A percentile compares a stretch with the other conserved stretches of the same genome.
These are phyloP conservation scores for Pestalotiopsis sp. DNA, from an alignment of 2,329 filamentous ascomycete genomes.

Conservation along the genomic window DNA sequence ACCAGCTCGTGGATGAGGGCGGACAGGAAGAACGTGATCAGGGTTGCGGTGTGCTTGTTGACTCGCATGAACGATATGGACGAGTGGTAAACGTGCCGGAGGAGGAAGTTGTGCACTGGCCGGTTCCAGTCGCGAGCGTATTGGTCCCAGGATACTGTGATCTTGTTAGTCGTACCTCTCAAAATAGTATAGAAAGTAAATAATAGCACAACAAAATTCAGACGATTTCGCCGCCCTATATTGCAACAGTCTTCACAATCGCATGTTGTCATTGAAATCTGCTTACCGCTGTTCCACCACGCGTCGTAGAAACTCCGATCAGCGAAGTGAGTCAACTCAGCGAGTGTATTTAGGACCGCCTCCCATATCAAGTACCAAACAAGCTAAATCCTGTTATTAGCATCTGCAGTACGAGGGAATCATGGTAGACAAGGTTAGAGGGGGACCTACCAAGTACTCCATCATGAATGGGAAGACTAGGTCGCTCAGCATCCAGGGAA, in stretches of 20 bases:
- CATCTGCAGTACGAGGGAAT: not conserved
- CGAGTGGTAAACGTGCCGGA: conserved; percentile 79
- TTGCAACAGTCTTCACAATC: too few species aligned
- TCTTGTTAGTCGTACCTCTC: not conserved
- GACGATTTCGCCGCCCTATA: too few species aligned
- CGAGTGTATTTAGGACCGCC: conserved; percentile 72
- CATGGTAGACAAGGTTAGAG: not conserved
- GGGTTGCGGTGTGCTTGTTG: conserved; percentile 70
- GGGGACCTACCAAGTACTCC: conserved; percentile 62
- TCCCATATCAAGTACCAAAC: conserved; percentile 85
- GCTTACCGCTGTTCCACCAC: conserved; percentile 63
- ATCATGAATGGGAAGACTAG: conserved; percentile 79
- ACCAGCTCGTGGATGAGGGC: conserved; percentile 75
- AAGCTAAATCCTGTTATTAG: conserved; percentile 39
- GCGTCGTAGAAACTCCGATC: conserved; percentile 73
- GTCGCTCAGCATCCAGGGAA: conserved; percentile 76
- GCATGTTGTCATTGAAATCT: not conserved
- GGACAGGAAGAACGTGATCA: conserved; percentile 75
- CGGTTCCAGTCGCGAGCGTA: conserved; percentile 82
- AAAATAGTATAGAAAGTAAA: too few species aligned
- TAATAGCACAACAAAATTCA: too few species aligned
- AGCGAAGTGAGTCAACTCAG: conserved; percentile 76
- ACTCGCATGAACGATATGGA: conserved; percentile 75
- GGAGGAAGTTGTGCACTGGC: conserved; percentile 76
- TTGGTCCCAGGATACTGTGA: conserved; percentile 67